These are phyloP conservation scores for Vitis hybrid DNA, from an alignment of 177 flowering plant species.

Conservation along the genomic window DNA sequence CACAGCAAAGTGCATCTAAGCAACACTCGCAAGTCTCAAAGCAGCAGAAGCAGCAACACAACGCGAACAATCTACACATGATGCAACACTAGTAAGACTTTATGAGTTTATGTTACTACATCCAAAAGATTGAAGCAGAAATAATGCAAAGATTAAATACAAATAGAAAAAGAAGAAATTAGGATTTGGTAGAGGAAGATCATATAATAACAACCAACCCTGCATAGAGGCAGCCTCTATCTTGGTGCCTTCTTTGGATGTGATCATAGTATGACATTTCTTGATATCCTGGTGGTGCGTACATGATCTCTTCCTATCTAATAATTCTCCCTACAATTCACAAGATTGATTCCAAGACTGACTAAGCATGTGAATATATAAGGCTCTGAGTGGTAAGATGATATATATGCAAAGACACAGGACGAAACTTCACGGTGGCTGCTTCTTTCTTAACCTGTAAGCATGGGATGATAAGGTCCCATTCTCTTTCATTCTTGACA, in stretches of 20 bases:
- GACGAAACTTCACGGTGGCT: too few relatives aligned
- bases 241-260: slow-evolving; percentile 24
- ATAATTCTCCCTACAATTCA: background rate
- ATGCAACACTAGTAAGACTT: background rate
- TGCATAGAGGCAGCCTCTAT: slow-evolving; percentile 35
- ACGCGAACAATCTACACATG: slow-evolving; percentile 39
- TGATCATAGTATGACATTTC: slow-evolving; percentile 23
- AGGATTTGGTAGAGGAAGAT: too few relatives aligned
- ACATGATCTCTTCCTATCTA: slow-evolving; percentile 3
- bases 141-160: background rate
- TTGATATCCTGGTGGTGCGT: slow-evolving; percentile 13
- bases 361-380: too few relatives aligned
- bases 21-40: slow-evolving; percentile 59
- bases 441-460: too few relatives aligned
- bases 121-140: background rate
- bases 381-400: too few relatives aligned
- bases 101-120: background rate
- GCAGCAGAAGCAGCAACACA: slow-evolving; percentile 60
- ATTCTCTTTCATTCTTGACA: too few relatives aligned
- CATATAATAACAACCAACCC: slow-evolving; percentile 14
- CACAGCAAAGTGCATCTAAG: slow-evolving; percentile 42
- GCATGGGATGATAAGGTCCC: too few relatives aligned
- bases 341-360: too few relatives aligned
- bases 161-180: background rate
- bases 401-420: too few relatives aligned